Conservation (phyloP, 371 early-diverging fungal genomes). For the Circinella umbellata region DNA sequence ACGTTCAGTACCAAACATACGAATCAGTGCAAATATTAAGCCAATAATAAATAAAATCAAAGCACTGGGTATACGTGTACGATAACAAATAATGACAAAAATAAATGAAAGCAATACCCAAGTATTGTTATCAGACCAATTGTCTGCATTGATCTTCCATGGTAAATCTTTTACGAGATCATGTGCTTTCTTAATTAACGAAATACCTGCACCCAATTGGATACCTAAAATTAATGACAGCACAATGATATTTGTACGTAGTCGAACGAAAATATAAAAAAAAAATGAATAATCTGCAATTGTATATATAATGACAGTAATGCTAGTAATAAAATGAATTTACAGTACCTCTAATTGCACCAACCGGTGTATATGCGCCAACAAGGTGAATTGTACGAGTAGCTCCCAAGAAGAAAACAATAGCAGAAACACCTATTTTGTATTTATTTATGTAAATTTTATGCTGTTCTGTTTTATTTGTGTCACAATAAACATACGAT, state of each 20-base stretch:
- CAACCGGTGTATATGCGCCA: slow-evolving; percentile 72
- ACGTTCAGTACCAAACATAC: slow-evolving; percentile 42
- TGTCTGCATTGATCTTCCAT: slow-evolving; percentile 33
- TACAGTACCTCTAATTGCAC: slow-evolving; percentile 83
- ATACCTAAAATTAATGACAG: slow-evolving; percentile 46
- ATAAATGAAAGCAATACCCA: slow-evolving; percentile 74
- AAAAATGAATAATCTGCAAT: neutral
- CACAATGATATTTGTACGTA: no score
- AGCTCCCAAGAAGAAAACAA: slow-evolving; percentile 71
- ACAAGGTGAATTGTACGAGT: slow-evolving; percentile 78
- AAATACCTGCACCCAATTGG: slow-evolving; percentile 86
- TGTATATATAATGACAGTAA: no score
- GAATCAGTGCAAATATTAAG: slow-evolving; percentile 68
- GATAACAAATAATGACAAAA: slow-evolving; percentile 72
- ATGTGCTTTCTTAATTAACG: slow-evolving; percentile 76
- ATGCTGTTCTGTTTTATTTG: neutral
- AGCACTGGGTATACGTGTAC: slow-evolving; percentile 73
- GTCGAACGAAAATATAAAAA: neutral
- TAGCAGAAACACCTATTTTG: slow-evolving; percentile 64
- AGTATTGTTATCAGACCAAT: slow-evolving; percentile 84
- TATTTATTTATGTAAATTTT: neutral
- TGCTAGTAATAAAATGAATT: neutral
- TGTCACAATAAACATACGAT: no score
- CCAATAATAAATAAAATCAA: slow-evolving; percentile 79
- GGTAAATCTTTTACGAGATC: slow-evolving; percentile 48